Base-by-base conservation (phyloP, 495 filamentous ascomycete species). In the Letharia columbiana region DNA sequence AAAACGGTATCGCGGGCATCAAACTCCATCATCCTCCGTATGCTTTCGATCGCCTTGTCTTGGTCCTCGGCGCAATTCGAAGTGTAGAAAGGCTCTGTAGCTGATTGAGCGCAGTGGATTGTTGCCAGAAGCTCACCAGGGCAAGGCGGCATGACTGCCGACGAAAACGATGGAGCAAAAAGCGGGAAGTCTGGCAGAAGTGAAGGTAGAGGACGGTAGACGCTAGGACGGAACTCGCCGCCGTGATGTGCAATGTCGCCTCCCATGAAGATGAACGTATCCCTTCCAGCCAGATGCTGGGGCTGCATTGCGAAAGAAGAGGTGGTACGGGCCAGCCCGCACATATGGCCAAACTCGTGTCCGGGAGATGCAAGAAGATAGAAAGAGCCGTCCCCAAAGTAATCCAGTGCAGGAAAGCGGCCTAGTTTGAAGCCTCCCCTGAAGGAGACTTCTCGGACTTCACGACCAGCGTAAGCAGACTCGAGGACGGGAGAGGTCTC, bases 1-100 rank as follows among this genome's bases (percentile, higher is more conserved):
- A 87, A 71, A 3, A 87, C 72, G 60, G 83, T 79, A 7, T 83
- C 79, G 13, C 77, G 67, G 7, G 77, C 80, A 65, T 87, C 86
- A 1, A 75, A 64, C 64, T 81, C 77, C 67, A 80, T 76, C 49
- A 83, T 18, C 28, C 39, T 60, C 40, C 40, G 40, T 13, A 42
- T 13, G 10, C 40, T 42, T 42, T 42, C 40, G 6, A 42, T 42
- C 40, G 40, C 40, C 40, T 42, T 42, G 10, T 12, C 12, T 12
- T 42, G 40, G 40, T 42, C 40, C 2, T 42, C 40, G 40, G 40
- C 40, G 40, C 40, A 10, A 13, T 42, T 42, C 40, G 40, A 13
- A 35, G 56, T 58, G 20, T 58, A 58, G 37, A 60, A 60, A 17
- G 58, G 58, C 37, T 60, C 39, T n/a, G 58, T 60, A 1, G 56